Evolutionary conservation across 768 basidiomycete species (phyloP), one percentile per base, ranked within the genome.

Genomic region (Solioccasus polychromus): DNA sequence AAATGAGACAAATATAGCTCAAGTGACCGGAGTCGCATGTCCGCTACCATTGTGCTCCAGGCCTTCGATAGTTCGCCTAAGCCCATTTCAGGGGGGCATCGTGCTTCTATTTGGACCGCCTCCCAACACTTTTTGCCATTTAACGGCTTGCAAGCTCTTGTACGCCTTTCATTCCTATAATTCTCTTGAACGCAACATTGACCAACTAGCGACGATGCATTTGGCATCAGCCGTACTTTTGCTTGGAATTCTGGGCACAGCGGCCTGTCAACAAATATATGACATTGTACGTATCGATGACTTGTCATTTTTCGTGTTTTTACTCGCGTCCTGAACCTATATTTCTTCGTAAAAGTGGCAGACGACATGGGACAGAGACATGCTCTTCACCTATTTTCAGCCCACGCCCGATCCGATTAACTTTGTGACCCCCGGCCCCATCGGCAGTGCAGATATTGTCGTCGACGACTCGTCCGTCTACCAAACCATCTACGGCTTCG

Each of bases 401-500:
- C 58, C 66, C 12, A 53, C 42, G 4, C 59, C 68, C 1, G 59
- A 51, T 34, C 60, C 65, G 3, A 62, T 68, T 22, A 59, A 66
- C 19, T 68, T 69, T 39, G 58, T 52, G 37, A 51, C 57, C 9
- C 81, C 83, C 8, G 79, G 83, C 0, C 42, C 76, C 4, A 72
- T 73, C 30, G 82, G 73, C 3, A 70, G 68, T 35, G 85, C 84
- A 0, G 77, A 87, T 58, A 87, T 88, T 42, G 71, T 73, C 32
- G 64, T 89, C 12, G 61, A 79, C 39, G 84, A 85, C 58, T 63
- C 62, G 3, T 51, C 66, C 3, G 60, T 73, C n/a, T 80, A 76
- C 61, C 87, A 88, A 64, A 64, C 71, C 1, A 78, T 89, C 31
- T 73, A 71, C 41, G 86, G 87, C 11, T 84, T 85, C 54, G 86